Evolutionary conservation across 495 filamentous ascomycete genomes (phyloP), one percentile per base, ranked within the genome.

Genomic region (Amphirosellinia nigrospora): DNA sequence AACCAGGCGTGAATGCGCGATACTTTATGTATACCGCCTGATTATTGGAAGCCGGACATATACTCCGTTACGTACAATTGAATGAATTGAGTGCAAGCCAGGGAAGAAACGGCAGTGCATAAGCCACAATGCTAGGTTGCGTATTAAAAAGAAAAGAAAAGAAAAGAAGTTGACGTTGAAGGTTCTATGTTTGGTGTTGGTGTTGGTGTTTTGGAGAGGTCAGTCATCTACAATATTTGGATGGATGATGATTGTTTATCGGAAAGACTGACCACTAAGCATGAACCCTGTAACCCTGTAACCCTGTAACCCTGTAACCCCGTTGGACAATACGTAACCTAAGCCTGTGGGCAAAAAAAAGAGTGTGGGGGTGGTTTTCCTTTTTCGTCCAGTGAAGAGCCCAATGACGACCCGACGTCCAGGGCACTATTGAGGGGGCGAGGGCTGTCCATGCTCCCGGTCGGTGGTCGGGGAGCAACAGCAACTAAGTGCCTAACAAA

Each of bases 371-470:
- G 10, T 26, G 8, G 10, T 52, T 4, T 55, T 11, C 13, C 13
- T 55, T 11, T 50, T 21, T 46, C 2, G 48, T 26, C 23, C 8
- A 52, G 26, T 28, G 11, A 28, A 1, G 1, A 48, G 11, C 7
- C 16, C 28, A 32, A 32, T 21, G n/a, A 36, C 19, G 19, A 36
- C 15, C 32, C 36, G 36, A 1, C 7, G 36, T 39, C 36, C 8
- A 39, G 36, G 36, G 7, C 36, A 5, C 16, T 46, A 46, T 46
- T 46, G 23, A 61, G 66, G 34, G 53, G 66, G 53, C 65, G 70
- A 53, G 15, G 69, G 64, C 36, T 65, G 30, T n/a, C 36, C 2
- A 30, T 28, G 36, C 16, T 62, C 10, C 59, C 38, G 9, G 59
- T 62, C 59, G 59, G 59, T 21, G 59, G 59, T n/a, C n/a, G n/a